Evolutionary conservation across 352 stramenopile genomes (phyloP).

Genomic region (Peronosclerospora sorghi): DNA sequence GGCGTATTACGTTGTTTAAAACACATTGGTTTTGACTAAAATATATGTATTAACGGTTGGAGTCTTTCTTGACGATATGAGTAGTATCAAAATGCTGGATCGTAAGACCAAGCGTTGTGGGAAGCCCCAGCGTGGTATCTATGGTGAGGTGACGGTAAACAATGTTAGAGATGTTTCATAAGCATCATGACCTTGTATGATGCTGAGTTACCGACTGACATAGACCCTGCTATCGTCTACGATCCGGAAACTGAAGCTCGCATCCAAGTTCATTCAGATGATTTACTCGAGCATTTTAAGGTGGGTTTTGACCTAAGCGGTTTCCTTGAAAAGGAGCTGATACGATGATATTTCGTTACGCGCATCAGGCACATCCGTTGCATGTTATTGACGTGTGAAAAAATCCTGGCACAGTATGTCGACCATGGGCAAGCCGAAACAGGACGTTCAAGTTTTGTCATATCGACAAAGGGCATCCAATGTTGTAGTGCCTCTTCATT

Average conservation of each 20-base stretch:
- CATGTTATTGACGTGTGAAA: conserved; percentile 65
- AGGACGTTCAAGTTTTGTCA: conserved; percentile 60
- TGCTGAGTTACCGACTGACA: background rate
- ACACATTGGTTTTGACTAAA: no score
- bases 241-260: no score
- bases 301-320: no score
- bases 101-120: conserved; percentile 64
- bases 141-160: conserved; percentile 49
- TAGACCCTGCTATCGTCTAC: conserved; percentile 42
- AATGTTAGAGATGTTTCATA: conserved; percentile 23
- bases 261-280: no score
- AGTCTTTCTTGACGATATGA: background rate
- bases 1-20: conserved; percentile 37
- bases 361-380: conserved; percentile 39
- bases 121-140: conserved; percentile 76
- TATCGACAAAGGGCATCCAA: conserved; percentile 55
- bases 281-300: no score
- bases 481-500: no score
- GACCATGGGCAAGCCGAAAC: conserved; percentile 21
- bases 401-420: conserved; percentile 33
- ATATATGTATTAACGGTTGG: background rate
- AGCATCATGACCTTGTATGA: no score
- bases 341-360: conserved; percentile 1
- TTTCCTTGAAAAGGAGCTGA: no score
- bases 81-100: no score